phyloP scores from a whole-genome alignment of 805 yeast species.

The Suhomyces xylopsoci region DNA sequence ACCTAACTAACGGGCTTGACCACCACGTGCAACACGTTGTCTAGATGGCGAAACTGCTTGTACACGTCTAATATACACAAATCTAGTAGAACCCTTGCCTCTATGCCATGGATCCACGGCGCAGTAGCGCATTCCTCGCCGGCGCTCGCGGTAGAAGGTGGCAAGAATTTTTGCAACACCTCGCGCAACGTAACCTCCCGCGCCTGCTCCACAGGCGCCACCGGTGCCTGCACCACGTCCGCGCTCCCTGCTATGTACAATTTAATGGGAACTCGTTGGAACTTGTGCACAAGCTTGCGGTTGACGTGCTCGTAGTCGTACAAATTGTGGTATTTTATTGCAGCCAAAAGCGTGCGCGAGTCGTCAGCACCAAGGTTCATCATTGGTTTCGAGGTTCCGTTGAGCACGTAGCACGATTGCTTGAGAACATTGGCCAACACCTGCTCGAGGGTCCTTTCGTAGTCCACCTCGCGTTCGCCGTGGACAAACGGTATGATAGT shows the following conservation, averaged over 20 bases:
- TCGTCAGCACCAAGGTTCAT: slow-evolving; percentile 70
- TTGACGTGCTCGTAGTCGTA: slow-evolving; percentile 22
- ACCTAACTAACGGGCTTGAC: background rate
- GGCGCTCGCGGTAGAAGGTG: background rate
- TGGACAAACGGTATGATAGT: slow-evolving; percentile 29
- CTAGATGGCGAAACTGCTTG: slow-evolving; percentile 32
- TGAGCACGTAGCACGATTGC: slow-evolving; percentile 71
- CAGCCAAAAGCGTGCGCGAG: slow-evolving; percentile 55
- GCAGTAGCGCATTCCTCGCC: background rate
- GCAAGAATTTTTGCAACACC: slow-evolving; percentile 7
- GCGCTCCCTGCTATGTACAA: slow-evolving; percentile 41
- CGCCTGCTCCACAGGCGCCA: slow-evolving; percentile 4
- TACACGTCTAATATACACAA: slow-evolving; percentile 25
- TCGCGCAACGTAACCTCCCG: slow-evolving; percentile 11
- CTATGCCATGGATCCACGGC: slow-evolving; percentile 33
- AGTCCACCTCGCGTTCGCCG: slow-evolving; percentile 14
- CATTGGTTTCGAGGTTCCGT: slow-evolving; percentile 77
- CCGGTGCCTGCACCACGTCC: slow-evolving; percentile 31
- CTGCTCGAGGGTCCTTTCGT: slow-evolving; percentile 36
- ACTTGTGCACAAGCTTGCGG: slow-evolving; percentile 17
- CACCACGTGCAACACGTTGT: slow-evolving; percentile 31
- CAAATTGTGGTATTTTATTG: slow-evolving; percentile 39
- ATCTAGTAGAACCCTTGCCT: slow-evolving; percentile 14
- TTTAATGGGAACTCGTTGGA: slow-evolving; percentile 45
- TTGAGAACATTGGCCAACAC: slow-evolving; percentile 78